Percentiles rank a stretch among this genome's conserved stretches.
Evolutionary conservation across 441 rosid species (phyloP).

Genomic region (Adansonia rubrostipa): DNA sequence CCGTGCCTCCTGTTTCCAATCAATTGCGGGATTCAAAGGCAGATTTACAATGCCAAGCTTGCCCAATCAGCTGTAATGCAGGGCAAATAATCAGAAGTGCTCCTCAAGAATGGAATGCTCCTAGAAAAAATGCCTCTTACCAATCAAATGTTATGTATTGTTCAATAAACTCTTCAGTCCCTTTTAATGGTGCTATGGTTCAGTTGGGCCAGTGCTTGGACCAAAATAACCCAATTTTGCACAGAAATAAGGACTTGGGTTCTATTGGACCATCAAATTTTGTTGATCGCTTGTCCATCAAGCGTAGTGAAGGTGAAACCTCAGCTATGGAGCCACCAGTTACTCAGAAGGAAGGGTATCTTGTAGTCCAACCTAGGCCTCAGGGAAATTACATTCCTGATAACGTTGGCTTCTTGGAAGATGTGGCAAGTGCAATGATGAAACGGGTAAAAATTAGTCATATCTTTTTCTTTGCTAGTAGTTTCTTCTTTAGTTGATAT

Average conservation of each 20-base stretch:
- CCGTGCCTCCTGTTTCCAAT: conserved; percentile 36
- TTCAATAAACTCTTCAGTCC: conserved; percentile 37
- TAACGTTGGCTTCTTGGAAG: conserved; percentile 66
- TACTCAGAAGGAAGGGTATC: conserved; percentile 46
- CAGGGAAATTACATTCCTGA: conserved; percentile 46
- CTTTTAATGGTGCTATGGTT: conserved; percentile 34
- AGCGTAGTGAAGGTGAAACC: conserved; percentile 39
- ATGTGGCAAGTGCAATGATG: conserved; percentile 59
- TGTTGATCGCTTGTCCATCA: conserved; percentile 40
- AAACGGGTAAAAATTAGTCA: conserved; percentile 51
- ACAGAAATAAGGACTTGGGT: conserved; percentile 45
- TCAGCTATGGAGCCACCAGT: conserved; percentile 43
- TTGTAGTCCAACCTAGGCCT: conserved; percentile 46
- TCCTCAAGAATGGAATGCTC: conserved; percentile 43
- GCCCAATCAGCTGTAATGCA: conserved; percentile 30
- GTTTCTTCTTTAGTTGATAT: conserved; percentile 10
- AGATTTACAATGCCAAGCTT: conserved; percentile 38
- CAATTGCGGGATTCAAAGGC: conserved; percentile 39
- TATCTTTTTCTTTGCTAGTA: conserved; percentile 5
- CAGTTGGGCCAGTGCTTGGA: conserved; percentile 42
- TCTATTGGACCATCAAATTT: conserved; percentile 43
- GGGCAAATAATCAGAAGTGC: conserved; percentile 38
- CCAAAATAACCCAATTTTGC: conserved; percentile 41
- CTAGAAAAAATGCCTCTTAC: conserved; percentile 38
- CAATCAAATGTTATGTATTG: conserved; percentile 36